A percentile compares a stretch with the other conserved stretches of the same genome.
These are phyloP conservation scores for Termitomyces sp. DNA, from an alignment of 768 basidiomycete genomes.

Conservation along the genomic window DNA sequence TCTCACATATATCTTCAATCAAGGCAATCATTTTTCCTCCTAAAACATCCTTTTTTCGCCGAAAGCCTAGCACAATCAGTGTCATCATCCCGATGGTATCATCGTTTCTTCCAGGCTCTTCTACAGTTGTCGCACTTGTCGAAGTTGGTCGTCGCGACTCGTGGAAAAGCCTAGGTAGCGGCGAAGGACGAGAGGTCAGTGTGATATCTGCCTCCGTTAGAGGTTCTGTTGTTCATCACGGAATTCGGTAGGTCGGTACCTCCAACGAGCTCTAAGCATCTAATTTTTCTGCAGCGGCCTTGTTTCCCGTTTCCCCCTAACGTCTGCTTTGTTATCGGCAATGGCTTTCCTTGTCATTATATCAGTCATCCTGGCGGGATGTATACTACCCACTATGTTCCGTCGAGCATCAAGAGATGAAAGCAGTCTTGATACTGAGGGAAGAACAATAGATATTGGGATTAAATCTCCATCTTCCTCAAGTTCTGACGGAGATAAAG, in stretches of 20 bases:
- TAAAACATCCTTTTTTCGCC: slow-evolving; percentile 32
- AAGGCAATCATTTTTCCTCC: slow-evolving; percentile 59
- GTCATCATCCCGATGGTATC: slow-evolving; percentile 55
- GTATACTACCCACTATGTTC: slow-evolving; percentile 43
- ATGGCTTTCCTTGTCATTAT: slow-evolving; percentile 42
- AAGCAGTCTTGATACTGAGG: slow-evolving; percentile 7
- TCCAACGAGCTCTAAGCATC: background rate
- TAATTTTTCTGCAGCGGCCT: slow-evolving; percentile 44
- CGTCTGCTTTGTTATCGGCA: slow-evolving; percentile 43
- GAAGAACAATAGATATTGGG: background rate
- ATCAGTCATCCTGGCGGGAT: slow-evolving; percentile 40
- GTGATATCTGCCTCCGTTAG: slow-evolving; percentile 56
- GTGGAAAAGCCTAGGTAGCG: slow-evolving; percentile 66
- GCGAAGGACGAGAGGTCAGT: slow-evolving; percentile 69
- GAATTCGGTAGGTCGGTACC: slow-evolving; percentile 50
- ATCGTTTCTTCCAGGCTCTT: slow-evolving; percentile 43
- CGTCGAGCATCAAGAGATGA: slow-evolving; percentile 8
- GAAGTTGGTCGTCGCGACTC: slow-evolving; percentile 69
- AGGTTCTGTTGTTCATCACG: slow-evolving; percentile 60
- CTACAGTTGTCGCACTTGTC: slow-evolving; percentile 51
- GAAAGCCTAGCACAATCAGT: slow-evolving; percentile 33
- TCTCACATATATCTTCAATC: background rate
- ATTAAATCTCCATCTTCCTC: slow-evolving; percentile 7
- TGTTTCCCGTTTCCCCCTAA: slow-evolving; percentile 62
- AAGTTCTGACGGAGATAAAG: slow-evolving; percentile 15